phyloP scores from a whole-genome alignment of 495 filamentous ascomycete genomes.

The Aspergillus homomorphus region DNA sequence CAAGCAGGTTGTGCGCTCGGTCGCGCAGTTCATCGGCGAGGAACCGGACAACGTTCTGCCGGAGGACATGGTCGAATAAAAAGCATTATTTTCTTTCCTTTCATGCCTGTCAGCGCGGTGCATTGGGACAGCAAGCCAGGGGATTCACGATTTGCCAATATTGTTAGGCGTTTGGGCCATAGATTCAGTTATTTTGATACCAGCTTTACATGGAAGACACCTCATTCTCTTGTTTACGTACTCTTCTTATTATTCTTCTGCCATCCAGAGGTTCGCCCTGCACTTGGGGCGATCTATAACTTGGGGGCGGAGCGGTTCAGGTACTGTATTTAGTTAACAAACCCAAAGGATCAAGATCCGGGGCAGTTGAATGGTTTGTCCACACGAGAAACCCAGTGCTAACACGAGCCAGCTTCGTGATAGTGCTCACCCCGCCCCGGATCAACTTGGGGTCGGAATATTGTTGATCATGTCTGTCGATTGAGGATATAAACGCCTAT shows the following conservation, averaged over 20 bases:
- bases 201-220: conserved; percentile 5
- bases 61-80: conserved; percentile 26
- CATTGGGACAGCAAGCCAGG: conserved; percentile 8
- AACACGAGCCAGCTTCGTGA: background rate
- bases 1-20: conserved; percentile 66
- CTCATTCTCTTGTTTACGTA: background rate
- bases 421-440: conserved; percentile 3
- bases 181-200: conserved; percentile 14
- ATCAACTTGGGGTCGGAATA: background rate
- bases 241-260: background rate
- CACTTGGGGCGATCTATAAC: background rate
- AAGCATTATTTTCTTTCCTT: conserved; percentile 22
- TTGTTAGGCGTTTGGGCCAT: conserved; percentile 13
- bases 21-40: conserved; percentile 63
- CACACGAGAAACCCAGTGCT: too few species aligned
- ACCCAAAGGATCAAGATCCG: too few species aligned
- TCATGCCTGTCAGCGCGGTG: conserved; percentile 11
- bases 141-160: conserved; percentile 1
- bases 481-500: background rate
- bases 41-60: conserved; percentile 44
- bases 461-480: background rate
- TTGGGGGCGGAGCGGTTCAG: background rate
- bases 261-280: background rate
- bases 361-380: too few species aligned
- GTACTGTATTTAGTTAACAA: background rate